phyloP scores from a whole-genome alignment of 768 basidiomycete species.

The Tylopilus rubrobrunneus region DNA sequence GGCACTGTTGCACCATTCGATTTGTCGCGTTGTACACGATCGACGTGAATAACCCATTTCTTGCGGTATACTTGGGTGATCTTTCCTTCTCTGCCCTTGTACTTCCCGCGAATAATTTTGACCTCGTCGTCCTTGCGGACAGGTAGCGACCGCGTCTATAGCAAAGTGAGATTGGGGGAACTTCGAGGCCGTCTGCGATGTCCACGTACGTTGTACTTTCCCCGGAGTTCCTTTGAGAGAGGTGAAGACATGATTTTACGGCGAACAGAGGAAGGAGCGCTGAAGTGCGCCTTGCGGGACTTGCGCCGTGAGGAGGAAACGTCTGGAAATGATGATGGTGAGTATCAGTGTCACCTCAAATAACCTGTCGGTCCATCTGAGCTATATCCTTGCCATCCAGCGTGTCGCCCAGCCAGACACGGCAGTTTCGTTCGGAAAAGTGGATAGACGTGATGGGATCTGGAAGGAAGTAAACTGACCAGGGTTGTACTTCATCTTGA shows the following conservation, averaged over 20 bases:
- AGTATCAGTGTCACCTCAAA: constrained; percentile 25
- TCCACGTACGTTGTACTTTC: constrained; percentile 79
- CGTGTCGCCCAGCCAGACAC: constrained; percentile 34
- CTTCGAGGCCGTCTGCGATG: not conserved
- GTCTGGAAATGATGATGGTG: constrained; percentile 46
- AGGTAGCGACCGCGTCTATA: constrained; percentile 83
- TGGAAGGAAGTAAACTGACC: constrained; percentile 50
- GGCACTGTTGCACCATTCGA: constrained; percentile 91
- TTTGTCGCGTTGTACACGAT: constrained; percentile 97
- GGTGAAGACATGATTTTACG: constrained; percentile 98
- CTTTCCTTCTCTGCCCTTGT: constrained; percentile 99
- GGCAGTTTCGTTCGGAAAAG: constrained; percentile 24
- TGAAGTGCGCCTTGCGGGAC: constrained; percentile 97
- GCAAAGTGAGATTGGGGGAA: not conserved
- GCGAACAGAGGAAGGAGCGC: constrained; percentile 89
- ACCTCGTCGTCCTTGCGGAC: constrained; percentile 99
- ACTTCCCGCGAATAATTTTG: constrained; percentile 92
- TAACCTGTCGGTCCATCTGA: constrained; percentile 39
- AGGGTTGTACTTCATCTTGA: constrained; percentile 76
- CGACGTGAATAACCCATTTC: constrained; percentile 98
- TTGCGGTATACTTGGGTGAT: constrained; percentile 97
- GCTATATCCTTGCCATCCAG: constrained; percentile 48
- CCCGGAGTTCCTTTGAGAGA: constrained; percentile 90
- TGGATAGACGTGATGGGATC: constrained; percentile 14
- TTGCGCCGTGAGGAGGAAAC: constrained; percentile 95